Evolutionary conservation across 1,284 basidiomycete genomes (phyloP), one percentile per base, ranked within the genome.

Genomic region (Veloboletus limbatus): DNA sequence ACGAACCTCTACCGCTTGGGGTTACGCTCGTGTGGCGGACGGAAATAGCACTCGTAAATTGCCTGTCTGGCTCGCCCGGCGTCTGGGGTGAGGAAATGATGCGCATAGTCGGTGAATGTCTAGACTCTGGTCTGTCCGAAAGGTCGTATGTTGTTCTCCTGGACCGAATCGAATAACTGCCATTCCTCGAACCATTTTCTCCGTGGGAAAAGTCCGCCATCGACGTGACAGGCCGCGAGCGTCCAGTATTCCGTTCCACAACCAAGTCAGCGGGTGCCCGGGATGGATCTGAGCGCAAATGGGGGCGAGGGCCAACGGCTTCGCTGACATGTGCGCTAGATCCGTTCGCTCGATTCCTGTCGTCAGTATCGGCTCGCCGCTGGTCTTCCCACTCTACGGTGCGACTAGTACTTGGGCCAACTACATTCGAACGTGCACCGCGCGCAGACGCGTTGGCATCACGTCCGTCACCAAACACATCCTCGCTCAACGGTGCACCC

Each of bases 401-500:
- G 37, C 52, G 53, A 36, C 45, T 40, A n/a, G 43, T 30, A n/a
- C 33, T 40, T n/a, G n/a, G n/a, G n/a, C n/a, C n/a, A n/a, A n/a
- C n/a, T n/a, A n/a, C n/a, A n/a, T n/a, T n/a, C n/a, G 58, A 38
- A 27, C 59, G 61, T 24, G 34, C 26, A 14, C 50, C 48, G 6
- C 58, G 58, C 13, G 43, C 25, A 22, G 62, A 31, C 14, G 43
- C 16, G 8, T 34, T 48, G 6, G 28, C 17, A 40, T 48, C 56
- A 35, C 45, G 59, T 34, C 39, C 52, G 6, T 56, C 56, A 21
- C 28, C 56, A 34, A 78, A 78, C 9, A 73, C 58, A 45, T 76
- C 75, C 20, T 70, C 70, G 7, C 54, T 62, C 30, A 66, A 58
- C 47, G 49, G 27, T 16, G 39, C 46, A 6, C 45, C 45, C 10